Evolutionary conservation across 2,329 filamentous ascomycete species (phyloP).

Genomic region (Mollisiaceae sp.): DNA sequence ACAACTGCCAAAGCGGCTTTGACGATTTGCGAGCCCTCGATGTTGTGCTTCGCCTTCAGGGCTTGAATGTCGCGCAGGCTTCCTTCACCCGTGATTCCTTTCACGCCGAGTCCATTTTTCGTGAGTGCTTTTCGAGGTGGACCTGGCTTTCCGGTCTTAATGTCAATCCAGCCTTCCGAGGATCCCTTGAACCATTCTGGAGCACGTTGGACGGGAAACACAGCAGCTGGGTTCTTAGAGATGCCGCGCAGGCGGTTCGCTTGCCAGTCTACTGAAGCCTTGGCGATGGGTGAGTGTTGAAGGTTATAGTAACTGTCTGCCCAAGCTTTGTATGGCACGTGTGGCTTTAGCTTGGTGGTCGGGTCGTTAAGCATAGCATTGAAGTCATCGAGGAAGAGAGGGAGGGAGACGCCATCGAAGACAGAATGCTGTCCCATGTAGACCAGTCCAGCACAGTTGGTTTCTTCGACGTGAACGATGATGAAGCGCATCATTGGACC

Average conservation of each 20-base stretch:
- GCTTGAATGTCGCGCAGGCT: slow-evolving; percentile 14
- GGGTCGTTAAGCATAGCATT: slow-evolving; percentile 12
- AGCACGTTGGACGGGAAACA: slow-evolving; percentile 18
- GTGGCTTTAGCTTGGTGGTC: neutral
- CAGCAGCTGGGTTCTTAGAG: neutral
- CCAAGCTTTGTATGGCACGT: slow-evolving; percentile 26
- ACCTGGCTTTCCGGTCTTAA: slow-evolving; percentile 15
- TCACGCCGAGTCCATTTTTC: slow-evolving; percentile 11
- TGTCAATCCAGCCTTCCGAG: slow-evolving; percentile 22
- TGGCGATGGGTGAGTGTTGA: slow-evolving; percentile 13
- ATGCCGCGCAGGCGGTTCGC: slow-evolving; percentile 20
- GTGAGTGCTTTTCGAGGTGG: slow-evolving; percentile 17
- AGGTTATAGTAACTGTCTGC: slow-evolving; percentile 23
- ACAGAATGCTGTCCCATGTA: slow-evolving; percentile 26
- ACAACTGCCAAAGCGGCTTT: slow-evolving; percentile 23
- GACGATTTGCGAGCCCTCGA: slow-evolving; percentile 26
- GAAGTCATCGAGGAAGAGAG: slow-evolving; percentile 23
- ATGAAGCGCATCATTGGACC: slow-evolving; percentile 21
- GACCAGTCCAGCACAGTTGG: slow-evolving; percentile 21
- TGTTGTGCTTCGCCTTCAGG: slow-evolving; percentile 21
- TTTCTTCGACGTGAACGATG: slow-evolving; percentile 23
- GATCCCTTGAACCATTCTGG: slow-evolving; percentile 27
- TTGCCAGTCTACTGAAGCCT: slow-evolving; percentile 20
- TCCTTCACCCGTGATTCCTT: slow-evolving; percentile 7
- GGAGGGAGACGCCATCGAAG: slow-evolving; percentile 23